Percentiles rank a stretch among this genome's conserved stretches.
Conservation (phyloP, 2,329 filamentous ascomycete species). For the Monilinia laxa region DNA sequence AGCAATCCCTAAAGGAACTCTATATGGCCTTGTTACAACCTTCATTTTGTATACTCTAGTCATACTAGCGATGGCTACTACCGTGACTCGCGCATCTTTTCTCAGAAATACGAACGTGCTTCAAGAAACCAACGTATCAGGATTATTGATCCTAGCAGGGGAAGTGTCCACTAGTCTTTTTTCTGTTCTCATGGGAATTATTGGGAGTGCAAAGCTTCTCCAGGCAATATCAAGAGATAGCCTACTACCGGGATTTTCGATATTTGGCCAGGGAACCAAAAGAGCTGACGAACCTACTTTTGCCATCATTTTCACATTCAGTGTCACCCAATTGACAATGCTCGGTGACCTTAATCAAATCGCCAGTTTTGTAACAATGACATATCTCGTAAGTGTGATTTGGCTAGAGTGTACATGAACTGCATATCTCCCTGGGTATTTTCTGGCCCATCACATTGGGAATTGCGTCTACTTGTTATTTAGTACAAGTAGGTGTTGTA, state of each 20-base stretch:
- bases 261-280: slow-evolving; percentile 73
- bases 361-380: slow-evolving; percentile 86
- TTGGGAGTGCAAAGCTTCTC: slow-evolving; percentile 79
- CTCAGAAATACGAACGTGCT: slow-evolving; percentile 70
- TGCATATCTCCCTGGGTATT: too few relatives aligned
- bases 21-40: slow-evolving; percentile 74
- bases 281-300: slow-evolving; percentile 72
- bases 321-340: slow-evolving; percentile 75
- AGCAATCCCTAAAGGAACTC: slow-evolving; percentile 79
- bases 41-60: slow-evolving; percentile 75
- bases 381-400: slow-evolving; percentile 61
- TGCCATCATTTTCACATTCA: slow-evolving; percentile 74
- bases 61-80: slow-evolving; percentile 74
- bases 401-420: background rate
- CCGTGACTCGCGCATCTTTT: slow-evolving; percentile 71
- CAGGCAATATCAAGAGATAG: slow-evolving; percentile 80
- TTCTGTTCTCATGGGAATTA: slow-evolving; percentile 82
- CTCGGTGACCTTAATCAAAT: slow-evolving; percentile 85
- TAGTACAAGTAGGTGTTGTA: background rate
- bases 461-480: background rate
- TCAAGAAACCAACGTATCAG: slow-evolving; percentile 76
- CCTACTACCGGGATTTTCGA: slow-evolving; percentile 70
- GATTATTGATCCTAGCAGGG: slow-evolving; percentile 70
- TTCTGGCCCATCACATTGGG: too few relatives aligned
- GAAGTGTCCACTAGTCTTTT: slow-evolving; percentile 83